Percentiles rank a stretch among this genome's conserved stretches.
phyloP scores from a whole-genome alignment of 2,329 filamentous ascomycete species.

The Trichoderma pleuroti region DNA sequence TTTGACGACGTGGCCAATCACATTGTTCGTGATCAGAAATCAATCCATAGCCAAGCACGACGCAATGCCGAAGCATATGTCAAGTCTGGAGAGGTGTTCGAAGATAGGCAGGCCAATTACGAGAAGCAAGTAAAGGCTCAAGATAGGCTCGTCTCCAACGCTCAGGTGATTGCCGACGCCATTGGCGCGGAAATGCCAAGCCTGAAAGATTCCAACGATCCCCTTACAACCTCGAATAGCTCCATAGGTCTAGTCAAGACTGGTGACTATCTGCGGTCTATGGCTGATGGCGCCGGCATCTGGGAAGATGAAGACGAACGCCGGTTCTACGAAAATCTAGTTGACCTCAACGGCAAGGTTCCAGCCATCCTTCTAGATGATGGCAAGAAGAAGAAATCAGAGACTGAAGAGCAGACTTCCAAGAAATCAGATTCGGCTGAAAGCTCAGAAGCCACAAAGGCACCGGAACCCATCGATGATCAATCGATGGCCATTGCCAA shows the following conservation, averaged over 20 bases:
- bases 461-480: conserved; percentile 62
- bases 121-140: conserved; percentile 91
- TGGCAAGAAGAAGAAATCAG: conserved; percentile 76
- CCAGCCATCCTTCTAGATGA: conserved; percentile 92
- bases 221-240: conserved; percentile 62
- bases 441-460: conserved; percentile 47
- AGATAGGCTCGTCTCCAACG: conserved; percentile 84
- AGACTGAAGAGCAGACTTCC: conserved; percentile 75
- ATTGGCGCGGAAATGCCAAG: conserved; percentile 92
- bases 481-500: conserved; percentile 93
- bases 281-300: conserved; percentile 87
- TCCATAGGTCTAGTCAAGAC: conserved; percentile 92
- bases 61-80: conserved; percentile 98
- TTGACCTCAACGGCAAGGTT: conserved; percentile 93
- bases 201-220: conserved; percentile 75
- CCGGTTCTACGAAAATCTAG: conserved; percentile 94
- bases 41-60: conserved; percentile 78
- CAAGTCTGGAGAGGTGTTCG: conserved; percentile 96
- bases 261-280: conserved; percentile 85
- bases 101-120: conserved; percentile 92
- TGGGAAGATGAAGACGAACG: conserved; percentile 99
- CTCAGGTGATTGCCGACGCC: conserved; percentile 84
- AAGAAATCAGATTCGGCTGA: conserved; percentile 64
- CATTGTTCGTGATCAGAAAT: conserved; percentile 86
- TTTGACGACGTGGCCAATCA: conserved; percentile 91